Evolutionary conservation across 2,329 filamentous ascomycete genomes (phyloP).

Genomic region (Aspergillus sp.): DNA sequence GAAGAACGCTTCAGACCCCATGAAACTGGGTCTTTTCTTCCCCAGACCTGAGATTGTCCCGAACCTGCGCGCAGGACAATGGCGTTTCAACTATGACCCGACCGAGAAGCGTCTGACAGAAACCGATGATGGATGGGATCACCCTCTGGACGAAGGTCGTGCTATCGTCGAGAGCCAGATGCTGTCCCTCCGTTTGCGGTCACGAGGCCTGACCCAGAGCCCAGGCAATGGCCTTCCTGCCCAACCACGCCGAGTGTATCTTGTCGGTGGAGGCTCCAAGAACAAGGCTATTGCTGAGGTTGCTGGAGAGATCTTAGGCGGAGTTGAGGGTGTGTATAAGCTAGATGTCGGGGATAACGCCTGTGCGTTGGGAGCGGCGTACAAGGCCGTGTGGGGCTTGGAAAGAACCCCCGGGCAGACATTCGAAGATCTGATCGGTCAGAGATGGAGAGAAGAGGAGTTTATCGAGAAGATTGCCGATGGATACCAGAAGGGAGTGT

Average conservation of each 20-base stretch:
- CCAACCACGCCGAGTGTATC: constrained; percentile 84
- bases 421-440: constrained; percentile 83
- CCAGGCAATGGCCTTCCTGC: constrained; percentile 59
- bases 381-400: constrained; percentile 92
- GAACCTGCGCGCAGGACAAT: constrained; percentile 79
- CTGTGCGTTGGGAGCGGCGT: constrained; percentile 87
- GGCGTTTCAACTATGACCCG: constrained; percentile 66
- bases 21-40: constrained; percentile 91
- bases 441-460: constrained; percentile 77
- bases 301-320: constrained; percentile 82
- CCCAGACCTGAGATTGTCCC: constrained; percentile 93
- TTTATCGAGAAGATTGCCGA: constrained; percentile 78
- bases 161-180: constrained; percentile 93
- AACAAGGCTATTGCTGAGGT: constrained; percentile 86
- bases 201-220: constrained; percentile 65
- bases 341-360: constrained; percentile 94
- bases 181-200: constrained; percentile 82
- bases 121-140: constrained; percentile 49
- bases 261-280: constrained; percentile 85
- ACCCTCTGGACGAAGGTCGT: constrained; percentile 69
- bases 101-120: constrained; percentile 49
- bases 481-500: constrained; percentile 71
- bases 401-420: constrained; percentile 65
- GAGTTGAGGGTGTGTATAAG: constrained; percentile 83
- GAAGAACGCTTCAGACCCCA: constrained; percentile 48